Evolutionary conservation across 75 land plant species (phyloP).

Genomic region (Gnetum montanum): DNA sequence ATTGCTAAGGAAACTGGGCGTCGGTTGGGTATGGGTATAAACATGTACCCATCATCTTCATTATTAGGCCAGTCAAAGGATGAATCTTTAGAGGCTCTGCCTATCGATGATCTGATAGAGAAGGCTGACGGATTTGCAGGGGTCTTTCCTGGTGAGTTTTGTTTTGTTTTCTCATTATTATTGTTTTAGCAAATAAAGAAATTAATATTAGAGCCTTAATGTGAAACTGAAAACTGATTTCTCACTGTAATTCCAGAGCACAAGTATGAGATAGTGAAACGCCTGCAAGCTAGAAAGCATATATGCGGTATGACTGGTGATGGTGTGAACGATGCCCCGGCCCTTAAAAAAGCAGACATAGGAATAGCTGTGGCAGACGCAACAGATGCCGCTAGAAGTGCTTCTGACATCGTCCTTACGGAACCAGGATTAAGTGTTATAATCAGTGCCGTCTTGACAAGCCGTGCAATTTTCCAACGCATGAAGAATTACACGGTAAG

Average conservation of each 20-base stretch:
- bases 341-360: slow-evolving; percentile 56
- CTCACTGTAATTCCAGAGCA: slow-evolving; percentile 39
- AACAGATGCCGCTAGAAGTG: slow-evolving; percentile 58
- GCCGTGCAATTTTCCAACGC: slow-evolving; percentile 40
- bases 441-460: slow-evolving; percentile 40
- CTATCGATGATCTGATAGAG: slow-evolving; percentile 47
- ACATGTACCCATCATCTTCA: slow-evolving; percentile 65
- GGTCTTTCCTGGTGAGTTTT: slow-evolving; percentile 55
- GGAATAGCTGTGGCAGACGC: slow-evolving; percentile 60
- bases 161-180: not conserved
- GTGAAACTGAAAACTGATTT: too few relatives aligned
- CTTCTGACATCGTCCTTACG: slow-evolving; percentile 45
- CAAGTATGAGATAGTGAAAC: slow-evolving; percentile 81
- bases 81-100: slow-evolving; percentile 19
- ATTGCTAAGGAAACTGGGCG: slow-evolving; percentile 60
- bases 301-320: slow-evolving; percentile 85
- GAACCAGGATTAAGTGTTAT: slow-evolving; percentile 44
- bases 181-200: too few relatives aligned
- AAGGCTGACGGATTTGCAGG: slow-evolving; percentile 66
- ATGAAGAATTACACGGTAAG: slow-evolving; percentile 51
- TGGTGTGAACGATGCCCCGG: slow-evolving; percentile 75
- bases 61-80: slow-evolving; percentile 42
- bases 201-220: not conserved
- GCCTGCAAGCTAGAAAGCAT: slow-evolving; percentile 71
- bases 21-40: slow-evolving; percentile 53